Percentiles rank a stretch among this genome's conserved stretches.
Conservation (phyloP, 129 eudicot species). For the Flaveria linearis region DNA sequence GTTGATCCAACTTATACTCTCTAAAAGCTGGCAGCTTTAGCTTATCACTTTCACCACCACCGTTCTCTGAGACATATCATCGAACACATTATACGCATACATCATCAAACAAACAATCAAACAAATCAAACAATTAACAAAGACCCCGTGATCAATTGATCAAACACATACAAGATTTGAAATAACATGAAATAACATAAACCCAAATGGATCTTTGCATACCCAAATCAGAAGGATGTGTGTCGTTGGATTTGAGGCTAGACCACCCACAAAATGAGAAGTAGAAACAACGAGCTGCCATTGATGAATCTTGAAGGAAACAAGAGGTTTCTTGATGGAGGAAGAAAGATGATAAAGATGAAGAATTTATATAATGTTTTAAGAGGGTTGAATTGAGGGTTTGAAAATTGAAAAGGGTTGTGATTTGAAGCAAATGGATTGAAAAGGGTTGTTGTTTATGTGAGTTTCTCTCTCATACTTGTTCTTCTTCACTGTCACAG, state of each 20-base stretch:
- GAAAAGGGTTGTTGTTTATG: slow-evolving; percentile 22
- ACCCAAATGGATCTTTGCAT: slow-evolving; percentile 8
- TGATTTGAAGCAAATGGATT: slow-evolving; percentile 24
- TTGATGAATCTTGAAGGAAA: slow-evolving; percentile 23
- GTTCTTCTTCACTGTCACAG: slow-evolving; percentile 25
- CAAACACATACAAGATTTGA: not conserved
- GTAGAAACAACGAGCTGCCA: slow-evolving; percentile 71
- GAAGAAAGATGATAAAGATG: not conserved
- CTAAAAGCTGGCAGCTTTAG: slow-evolving; percentile 48
- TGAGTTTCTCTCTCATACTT: slow-evolving; percentile 27
- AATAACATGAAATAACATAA: not conserved
- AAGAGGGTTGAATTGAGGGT: not conserved
- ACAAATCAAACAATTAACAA: not conserved
- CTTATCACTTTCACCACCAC: slow-evolving; percentile 45
- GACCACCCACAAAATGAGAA: slow-evolving; percentile 64
- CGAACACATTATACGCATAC: slow-evolving; percentile 27
- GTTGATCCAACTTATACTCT: slow-evolving; percentile 66
- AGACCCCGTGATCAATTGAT: not conserved
- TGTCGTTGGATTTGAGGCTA: slow-evolving; percentile 42
- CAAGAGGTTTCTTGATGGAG: slow-evolving; percentile 12
- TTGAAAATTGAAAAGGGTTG: slow-evolving; percentile 12
- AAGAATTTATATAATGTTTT: slow-evolving; percentile 29
- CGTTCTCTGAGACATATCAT: slow-evolving; percentile 36
- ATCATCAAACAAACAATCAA: not conserved
- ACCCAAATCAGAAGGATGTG: slow-evolving; percentile 66